A percentile compares a stretch with the other conserved stretches of the same genome.
phyloP scores from a whole-genome alignment of 1,284 basidiomycete species.

The Tylopilus sp. region DNA sequence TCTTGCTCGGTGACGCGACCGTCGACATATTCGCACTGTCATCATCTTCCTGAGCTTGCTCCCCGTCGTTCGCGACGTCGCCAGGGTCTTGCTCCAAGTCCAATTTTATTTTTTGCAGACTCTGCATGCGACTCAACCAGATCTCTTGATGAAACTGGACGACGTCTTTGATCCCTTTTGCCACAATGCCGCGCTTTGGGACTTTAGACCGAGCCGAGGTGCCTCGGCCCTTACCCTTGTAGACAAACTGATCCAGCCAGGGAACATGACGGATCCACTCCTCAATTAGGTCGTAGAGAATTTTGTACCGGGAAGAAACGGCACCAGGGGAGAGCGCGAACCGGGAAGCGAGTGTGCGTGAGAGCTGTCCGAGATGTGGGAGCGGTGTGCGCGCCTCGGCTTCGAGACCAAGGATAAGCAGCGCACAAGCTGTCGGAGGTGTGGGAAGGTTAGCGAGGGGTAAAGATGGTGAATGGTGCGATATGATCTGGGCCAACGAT shows the following conservation, averaged over 20 bases:
- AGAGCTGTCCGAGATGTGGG: constrained; percentile 51
- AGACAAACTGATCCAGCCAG: constrained; percentile 55
- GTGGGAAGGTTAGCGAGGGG: constrained; percentile 39
- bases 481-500: constrained; percentile 51
- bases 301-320: constrained; percentile 66
- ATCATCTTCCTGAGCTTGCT: constrained; percentile 32
- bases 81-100: constrained; percentile 36
- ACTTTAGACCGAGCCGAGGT: constrained; percentile 50
- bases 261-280: constrained; percentile 61
- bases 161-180: constrained; percentile 62
- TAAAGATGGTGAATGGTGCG: constrained; percentile 40
- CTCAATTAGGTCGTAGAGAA: constrained; percentile 55
- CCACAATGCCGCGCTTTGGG: constrained; percentile 56
- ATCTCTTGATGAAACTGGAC: constrained; percentile 63
- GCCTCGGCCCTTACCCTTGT: constrained; percentile 37
- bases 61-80: constrained; percentile 32
- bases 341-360: constrained; percentile 49
- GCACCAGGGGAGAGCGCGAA: constrained; percentile 48
- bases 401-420: constrained; percentile 70
- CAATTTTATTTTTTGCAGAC: constrained; percentile 34
- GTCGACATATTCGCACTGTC: constrained; percentile 5
- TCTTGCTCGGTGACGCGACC: constrained; percentile 7
- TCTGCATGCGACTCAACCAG: constrained; percentile 42
- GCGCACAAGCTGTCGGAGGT: constrained; percentile 59
- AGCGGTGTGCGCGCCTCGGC: constrained; percentile 55